These are phyloP conservation scores for Starmerella bombi DNA, from an alignment of 805 yeast species.

Conservation along the genomic window DNA sequence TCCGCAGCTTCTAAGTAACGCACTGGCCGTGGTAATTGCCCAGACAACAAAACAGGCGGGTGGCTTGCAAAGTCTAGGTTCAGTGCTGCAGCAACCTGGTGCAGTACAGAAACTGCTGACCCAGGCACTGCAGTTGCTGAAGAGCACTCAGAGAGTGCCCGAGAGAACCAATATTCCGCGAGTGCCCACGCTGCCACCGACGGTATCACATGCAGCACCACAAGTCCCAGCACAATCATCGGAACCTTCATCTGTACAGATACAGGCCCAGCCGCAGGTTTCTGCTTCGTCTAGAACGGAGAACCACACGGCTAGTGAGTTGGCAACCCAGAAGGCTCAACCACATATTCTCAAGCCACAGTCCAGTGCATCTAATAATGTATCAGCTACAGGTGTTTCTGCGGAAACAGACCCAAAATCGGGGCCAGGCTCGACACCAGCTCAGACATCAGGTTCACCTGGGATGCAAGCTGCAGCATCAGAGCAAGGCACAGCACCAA, in stretches of 20 bases:
- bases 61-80: constrained; percentile 21
- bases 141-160: constrained; percentile 17
- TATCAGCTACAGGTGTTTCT: neutral
- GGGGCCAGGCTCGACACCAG: neutral
- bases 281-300: constrained; percentile 1
- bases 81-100: constrained; percentile 19
- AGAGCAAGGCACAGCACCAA: neutral
- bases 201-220: constrained; percentile 2
- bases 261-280: constrained; percentile 12
- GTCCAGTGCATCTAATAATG: neutral
- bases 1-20: constrained; percentile 74
- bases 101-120: constrained; percentile 16
- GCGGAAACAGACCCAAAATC: neutral
- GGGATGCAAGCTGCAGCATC: neutral
- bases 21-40: constrained; percentile 84
- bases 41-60: constrained; percentile 65
- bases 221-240: constrained; percentile 4
- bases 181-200: neutral
- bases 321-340: constrained; percentile 6
- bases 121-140: constrained; percentile 17
- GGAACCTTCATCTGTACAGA: constrained; percentile 2
- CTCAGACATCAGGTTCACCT: neutral
- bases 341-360: constrained; percentile 3
- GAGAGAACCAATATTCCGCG: neutral
- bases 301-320: constrained; percentile 1